Percentiles rank a stretch among this genome's conserved stretches.
These are phyloP conservation scores for Desmodesmus armatus DNA, from an alignment of 139 green algal species.

Conservation along the genomic window DNA sequence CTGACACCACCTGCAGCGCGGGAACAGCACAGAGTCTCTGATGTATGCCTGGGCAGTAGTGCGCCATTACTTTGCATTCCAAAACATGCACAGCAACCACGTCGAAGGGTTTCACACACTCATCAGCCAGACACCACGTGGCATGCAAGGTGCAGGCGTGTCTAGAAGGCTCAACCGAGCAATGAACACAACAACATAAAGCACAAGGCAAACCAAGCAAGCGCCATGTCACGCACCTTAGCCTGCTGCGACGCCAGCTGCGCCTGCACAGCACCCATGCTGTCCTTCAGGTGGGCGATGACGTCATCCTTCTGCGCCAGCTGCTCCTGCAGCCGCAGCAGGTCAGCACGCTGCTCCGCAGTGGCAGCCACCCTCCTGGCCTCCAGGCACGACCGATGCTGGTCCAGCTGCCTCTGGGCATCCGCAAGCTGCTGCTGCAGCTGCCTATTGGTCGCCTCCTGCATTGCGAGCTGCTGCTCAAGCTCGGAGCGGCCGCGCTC, in stretches of 20 bases:
- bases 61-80: too few relatives aligned
- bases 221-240: conserved; percentile 9
- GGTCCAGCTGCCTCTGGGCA: conserved; percentile 8
- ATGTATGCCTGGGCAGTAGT: too few relatives aligned
- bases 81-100: neutral
- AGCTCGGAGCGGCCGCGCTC: neutral
- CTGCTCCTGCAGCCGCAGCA: neutral
- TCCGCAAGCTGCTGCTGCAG: neutral
- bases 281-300: conserved; percentile 12
- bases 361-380: neutral
- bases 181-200: too few relatives aligned
- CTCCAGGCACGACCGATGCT: neutral
- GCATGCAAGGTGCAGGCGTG: too few relatives aligned
- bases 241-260: neutral
- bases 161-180: too few relatives aligned
- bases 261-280: neutral
- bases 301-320: neutral
- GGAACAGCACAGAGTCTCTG: neutral
- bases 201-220: too few relatives aligned
- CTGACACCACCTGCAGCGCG: conserved; percentile 9
- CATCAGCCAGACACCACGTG: neutral
- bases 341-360: neutral
- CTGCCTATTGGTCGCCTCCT: neutral
- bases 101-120: neutral
- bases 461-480: conserved; percentile 1